Base-by-base conservation (phyloP, 2,329 filamentous ascomycete species). In the Xylaria sp. region DNA sequence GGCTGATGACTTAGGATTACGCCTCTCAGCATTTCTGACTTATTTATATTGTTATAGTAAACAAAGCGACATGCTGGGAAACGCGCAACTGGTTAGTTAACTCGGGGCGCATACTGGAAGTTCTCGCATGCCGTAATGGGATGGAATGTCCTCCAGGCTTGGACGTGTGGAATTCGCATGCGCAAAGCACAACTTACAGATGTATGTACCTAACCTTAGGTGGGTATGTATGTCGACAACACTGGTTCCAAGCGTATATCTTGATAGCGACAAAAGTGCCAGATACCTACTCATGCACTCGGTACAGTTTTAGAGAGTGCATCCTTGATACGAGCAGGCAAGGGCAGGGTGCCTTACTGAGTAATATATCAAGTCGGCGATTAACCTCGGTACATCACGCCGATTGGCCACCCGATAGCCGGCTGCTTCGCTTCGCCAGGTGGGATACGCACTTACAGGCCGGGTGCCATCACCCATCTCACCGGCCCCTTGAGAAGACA, bases 331-430 rank as follows among this genome's bases (percentile, higher is more conserved):
- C n/a, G 52, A 12, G 46, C n/a, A 48, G 20, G 46, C 46, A 54
- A 41, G 62, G 55, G 25, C 48, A 37, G 51, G 57, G 37, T n/a
- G 41, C 44, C 55, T 62, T 58, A 37, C 34, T 10, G 34, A 37
- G 34, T 37, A 37, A 37, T 37, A 37, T 37, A 48, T 41, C 23
- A 57, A 63, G 67, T 69, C 67, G 67, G 63, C 63, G 67, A 69
- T 58, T 66, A 60, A 66, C 32, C 58, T 51, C 63, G 58, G 63
- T 39, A 60, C 32, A 34, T 15, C 2, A 46, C 23, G 20, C 25
- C 39, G 15, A 32, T 54, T 67, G 48, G 54, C 59, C 46, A 46
- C 54, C 59, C 63, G 46, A 34, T 44, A n/a, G 25, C 32, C n/a
- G 39, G 23, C 23, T 25, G 56, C 15, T 15, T 44, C 15, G 41